Evolutionary conservation across 805 yeast species (phyloP), one percentile per base, ranked within the genome.

Genomic region (Saitoella complicata): DNA sequence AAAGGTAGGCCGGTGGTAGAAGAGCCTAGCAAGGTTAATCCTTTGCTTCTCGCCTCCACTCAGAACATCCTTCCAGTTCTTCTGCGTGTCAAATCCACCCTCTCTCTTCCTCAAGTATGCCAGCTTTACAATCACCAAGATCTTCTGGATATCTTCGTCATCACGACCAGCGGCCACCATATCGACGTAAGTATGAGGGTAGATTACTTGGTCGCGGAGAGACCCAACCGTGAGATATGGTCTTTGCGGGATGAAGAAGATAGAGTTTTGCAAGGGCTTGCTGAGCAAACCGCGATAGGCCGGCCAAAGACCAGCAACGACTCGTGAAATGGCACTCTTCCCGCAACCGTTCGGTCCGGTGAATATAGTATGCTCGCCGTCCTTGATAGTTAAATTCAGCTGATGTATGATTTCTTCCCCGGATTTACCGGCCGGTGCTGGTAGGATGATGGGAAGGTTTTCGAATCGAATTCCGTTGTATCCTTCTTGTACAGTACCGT

Each of bases 11-110:
- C 72, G 71, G 61, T 87, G 95, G 58, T 86, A 87, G 58, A 82
- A 87, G 61, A 87, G 69, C 55, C 96, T 72, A 2, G 94, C 95
- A 81, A 88, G 79, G 9, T 95, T 95, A 51, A 87, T 69, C 53
- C 95, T 68, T 60, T 87, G 96, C 60, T 87, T 95, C 29, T 87
- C 93, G 31, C 97, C 96, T 51, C 79, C 77, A 1, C 93, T 80
- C 49, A 87, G 67, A 52, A 86, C 83, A 52, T 85, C 95, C 7
- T 81, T 72, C 96, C 97, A 87, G 50, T 69, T 65, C 32, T 68
- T 58, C 29, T 37, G 37, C n/a, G 39, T 30, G 35, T 62, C 62
- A 62, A 70, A 61, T 7, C 77, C 77, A 12, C 63, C 65, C 45
- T 64, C 74, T 58, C 96, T 72, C 45, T 75, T 76, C 40, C 84